Percentiles rank a stretch among this genome's conserved stretches.
phyloP scores from a whole-genome alignment of 805 yeast genomes.

The Candida stauntonica region DNA sequence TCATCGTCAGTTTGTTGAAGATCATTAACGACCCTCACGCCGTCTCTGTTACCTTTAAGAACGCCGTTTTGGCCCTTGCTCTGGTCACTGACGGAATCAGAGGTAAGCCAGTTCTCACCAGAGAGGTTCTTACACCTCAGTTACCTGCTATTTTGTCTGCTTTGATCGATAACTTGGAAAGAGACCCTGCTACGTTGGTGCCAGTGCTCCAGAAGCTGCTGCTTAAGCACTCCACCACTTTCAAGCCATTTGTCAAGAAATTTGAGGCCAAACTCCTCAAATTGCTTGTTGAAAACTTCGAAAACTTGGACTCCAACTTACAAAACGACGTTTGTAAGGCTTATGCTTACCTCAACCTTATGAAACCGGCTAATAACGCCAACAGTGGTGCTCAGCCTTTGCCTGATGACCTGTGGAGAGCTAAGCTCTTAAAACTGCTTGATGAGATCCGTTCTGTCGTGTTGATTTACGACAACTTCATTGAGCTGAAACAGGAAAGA shows the following conservation, averaged over 20 bases:
- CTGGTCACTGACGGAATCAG: slow-evolving; percentile 42
- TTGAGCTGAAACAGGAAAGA: slow-evolving; percentile 53
- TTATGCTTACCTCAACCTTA: slow-evolving; percentile 51
- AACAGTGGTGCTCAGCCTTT: slow-evolving; percentile 30
- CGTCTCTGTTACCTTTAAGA: slow-evolving; percentile 28
- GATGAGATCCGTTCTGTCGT: slow-evolving; percentile 52
- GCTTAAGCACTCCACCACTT: slow-evolving; percentile 65
- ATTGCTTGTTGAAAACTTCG: slow-evolving; percentile 33
- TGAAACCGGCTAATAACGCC: slow-evolving; percentile 35
- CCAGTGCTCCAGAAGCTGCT: slow-evolving; percentile 42
- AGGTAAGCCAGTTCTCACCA: slow-evolving; percentile 78
- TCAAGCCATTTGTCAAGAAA: slow-evolving; percentile 71
- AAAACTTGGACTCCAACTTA: slow-evolving; percentile 36
- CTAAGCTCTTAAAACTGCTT: slow-evolving; percentile 43
- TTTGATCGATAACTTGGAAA: slow-evolving; percentile 43
- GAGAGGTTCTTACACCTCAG: slow-evolving; percentile 81
- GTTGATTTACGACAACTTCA: slow-evolving; percentile 51
- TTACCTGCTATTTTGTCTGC: slow-evolving; percentile 56
- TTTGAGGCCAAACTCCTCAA: slow-evolving; percentile 43
- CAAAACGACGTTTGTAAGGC: slow-evolving; percentile 42
- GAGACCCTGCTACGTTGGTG: slow-evolving; percentile 31
- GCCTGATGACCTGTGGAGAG: slow-evolving; percentile 43
- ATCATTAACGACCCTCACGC: slow-evolving; percentile 31
- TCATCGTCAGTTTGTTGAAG: slow-evolving; percentile 35
- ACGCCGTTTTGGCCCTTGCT: slow-evolving; percentile 29